A percentile compares a stretch with the other conserved stretches of the same genome.
These are phyloP conservation scores for Myriangium duriaei DNA, from an alignment of 2,329 filamentous ascomycete genomes.

Conservation along the genomic window DNA sequence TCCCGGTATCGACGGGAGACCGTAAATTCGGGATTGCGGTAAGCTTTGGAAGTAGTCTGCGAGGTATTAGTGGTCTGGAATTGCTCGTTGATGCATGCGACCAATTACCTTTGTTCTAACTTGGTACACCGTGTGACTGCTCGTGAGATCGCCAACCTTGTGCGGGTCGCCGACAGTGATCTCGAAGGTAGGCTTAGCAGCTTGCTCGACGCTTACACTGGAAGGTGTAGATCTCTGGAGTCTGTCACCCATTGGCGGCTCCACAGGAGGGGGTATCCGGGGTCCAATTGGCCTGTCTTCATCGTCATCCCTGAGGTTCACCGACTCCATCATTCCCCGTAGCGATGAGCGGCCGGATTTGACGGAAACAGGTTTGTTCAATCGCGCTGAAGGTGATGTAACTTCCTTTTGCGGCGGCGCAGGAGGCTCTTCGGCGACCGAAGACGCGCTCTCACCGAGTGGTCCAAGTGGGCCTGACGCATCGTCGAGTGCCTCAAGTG, in stretches of 20 bases:
- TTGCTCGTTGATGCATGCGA: constrained; percentile 2
- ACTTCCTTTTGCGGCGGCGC: constrained; percentile 46
- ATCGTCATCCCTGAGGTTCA: constrained; percentile 59
- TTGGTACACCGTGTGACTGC: constrained; percentile 94
- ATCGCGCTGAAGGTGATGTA: constrained; percentile 28
- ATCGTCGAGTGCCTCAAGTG: constrained; percentile 63
- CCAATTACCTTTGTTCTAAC: constrained; percentile 74
- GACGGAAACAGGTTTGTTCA: constrained; percentile 40
- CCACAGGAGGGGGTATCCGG: constrained; percentile 52
- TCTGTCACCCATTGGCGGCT: constrained; percentile 34
- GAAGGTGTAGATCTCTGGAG: constrained; percentile 48
- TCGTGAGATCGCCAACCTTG: constrained; percentile 93
- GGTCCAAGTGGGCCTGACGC: constrained; percentile 67
- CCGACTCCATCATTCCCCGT: constrained; percentile 47
- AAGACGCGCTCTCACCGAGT: constrained; percentile 38
- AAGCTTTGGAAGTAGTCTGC: constrained; percentile 89
- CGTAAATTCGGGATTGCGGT: constrained; percentile 81
- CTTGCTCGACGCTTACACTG: constrained; percentile 84
- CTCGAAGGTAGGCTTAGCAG: constrained; percentile 78
- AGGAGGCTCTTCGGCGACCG: constrained; percentile 47
- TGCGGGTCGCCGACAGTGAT: constrained; percentile 93
- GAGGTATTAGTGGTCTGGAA: constrained; percentile 1
- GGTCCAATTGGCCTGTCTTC: constrained; percentile 34
- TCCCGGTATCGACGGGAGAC: constrained; percentile 91
- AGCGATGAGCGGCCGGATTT: constrained; percentile 38